Conservation (phyloP, 306 rosid genomes). For the cucumber (Cucumis sativus) region Cucumber_9930_V3 NC_026660.2:30770501-30771000, state of each 20-base stretch:
- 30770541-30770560: conserved; percentile 41
- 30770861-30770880: too few relatives aligned
- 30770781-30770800: not conserved
- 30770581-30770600: conserved; percentile 3
- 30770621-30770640: conserved; percentile 36
- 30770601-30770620: conserved; percentile 16
- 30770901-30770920: not conserved
- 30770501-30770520: conserved; percentile 17
- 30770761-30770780: not conserved
- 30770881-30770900: too few relatives aligned
- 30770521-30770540: conserved; percentile 34
- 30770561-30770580: conserved; percentile 6
- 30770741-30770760: conserved; percentile 2
- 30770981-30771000: too few relatives aligned
- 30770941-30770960: too few relatives aligned
- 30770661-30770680: not conserved
- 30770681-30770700: not conserved
- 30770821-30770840: too few relatives aligned
- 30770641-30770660: conserved; percentile 32
- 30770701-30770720: not conserved
- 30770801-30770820: not conserved
- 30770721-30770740: not conserved
- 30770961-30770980: too few relatives aligned
- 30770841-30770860: too few relatives aligned
- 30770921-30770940: too few relatives aligned